Percentiles rank a stretch among this genome's conserved stretches.
Evolutionary conservation across 352 stramenopile species (phyloP).

Genomic region (Elongisporangium senticosum): DNA sequence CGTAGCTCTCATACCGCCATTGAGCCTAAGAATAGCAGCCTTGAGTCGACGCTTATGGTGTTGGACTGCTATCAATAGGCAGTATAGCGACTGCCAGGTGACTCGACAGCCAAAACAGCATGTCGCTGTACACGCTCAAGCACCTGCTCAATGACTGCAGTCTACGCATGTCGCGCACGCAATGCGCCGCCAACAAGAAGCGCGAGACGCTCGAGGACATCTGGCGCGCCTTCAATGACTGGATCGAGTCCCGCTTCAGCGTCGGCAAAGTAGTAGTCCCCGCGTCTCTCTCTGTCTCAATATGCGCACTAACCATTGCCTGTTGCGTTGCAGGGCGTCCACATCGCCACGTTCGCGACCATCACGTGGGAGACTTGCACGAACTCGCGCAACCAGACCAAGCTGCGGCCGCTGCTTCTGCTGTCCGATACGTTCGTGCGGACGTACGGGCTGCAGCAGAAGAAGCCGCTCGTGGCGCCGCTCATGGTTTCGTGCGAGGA

Average conservation of each 20-base stretch:
- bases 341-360: conserved; percentile 71
- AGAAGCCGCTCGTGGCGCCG: conserved; percentile 17
- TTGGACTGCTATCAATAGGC: no score
- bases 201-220: conserved; percentile 66
- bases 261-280: conserved; percentile 71
- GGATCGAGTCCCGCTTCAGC: conserved; percentile 67
- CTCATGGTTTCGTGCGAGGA: conserved; percentile 58
- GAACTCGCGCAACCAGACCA: conserved; percentile 48
- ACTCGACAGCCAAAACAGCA: conserved; percentile 7
- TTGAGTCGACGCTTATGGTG: background rate
- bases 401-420: conserved; percentile 52
- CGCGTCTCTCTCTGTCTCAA: conserved; percentile 1
- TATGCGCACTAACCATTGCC: background rate
- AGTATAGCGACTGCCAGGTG: no score
- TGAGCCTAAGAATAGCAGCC: background rate
- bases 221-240: conserved; percentile 70
- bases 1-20: no score
- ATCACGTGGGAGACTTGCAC: conserved; percentile 66
- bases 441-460: conserved; percentile 56
- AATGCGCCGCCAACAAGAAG: conserved; percentile 52
- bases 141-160: conserved; percentile 73
- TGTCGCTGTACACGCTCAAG: conserved; percentile 76
- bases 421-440: conserved; percentile 65
- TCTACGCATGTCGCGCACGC: conserved; percentile 44
- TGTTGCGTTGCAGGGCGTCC: conserved; percentile 35